Conservation (phyloP, 2,329 filamentous ascomycete species). For the Claviceps quebecensis region DNA sequence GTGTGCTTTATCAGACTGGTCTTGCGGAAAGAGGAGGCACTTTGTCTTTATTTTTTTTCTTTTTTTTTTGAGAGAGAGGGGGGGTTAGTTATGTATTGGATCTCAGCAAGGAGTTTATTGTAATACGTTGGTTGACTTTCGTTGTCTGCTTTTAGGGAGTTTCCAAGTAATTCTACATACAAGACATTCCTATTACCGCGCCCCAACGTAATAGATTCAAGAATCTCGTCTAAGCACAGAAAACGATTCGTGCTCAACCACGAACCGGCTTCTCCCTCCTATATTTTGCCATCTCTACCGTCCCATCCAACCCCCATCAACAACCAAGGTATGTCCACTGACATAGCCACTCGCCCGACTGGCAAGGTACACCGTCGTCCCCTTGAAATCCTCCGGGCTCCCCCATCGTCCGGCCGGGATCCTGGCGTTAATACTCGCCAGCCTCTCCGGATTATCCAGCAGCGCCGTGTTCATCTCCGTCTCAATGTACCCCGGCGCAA, state of each 20-base stretch:
- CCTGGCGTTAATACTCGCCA: conserved; percentile 59
- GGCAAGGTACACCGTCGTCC: conserved; percentile 62
- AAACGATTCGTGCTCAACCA: not conserved
- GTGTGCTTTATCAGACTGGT: too few relatives aligned
- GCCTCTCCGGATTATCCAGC: conserved; percentile 54
- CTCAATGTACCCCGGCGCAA: conserved; percentile 79
- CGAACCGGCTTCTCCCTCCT: not conserved
- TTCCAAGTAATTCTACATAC: too few relatives aligned
- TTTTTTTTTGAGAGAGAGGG: not conserved
- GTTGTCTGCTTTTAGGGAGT: too few relatives aligned
- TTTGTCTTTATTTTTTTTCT: not conserved
- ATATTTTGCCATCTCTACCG: conserved; percentile 29
- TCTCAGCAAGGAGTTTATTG: too few relatives aligned
- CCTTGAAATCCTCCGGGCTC: conserved; percentile 75
- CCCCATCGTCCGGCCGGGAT: conserved; percentile 83
- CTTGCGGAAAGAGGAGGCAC: not conserved
- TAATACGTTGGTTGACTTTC: too few relatives aligned
- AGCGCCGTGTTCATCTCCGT: conserved; percentile 92
- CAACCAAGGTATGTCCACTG: conserved; percentile 65
- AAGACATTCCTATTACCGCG: too few relatives aligned
- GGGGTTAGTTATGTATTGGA: too few relatives aligned
- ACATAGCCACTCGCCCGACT: conserved; percentile 68
- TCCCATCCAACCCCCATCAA: conserved; percentile 92
- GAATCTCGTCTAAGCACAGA: not conserved
- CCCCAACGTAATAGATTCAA: too few relatives aligned